These are phyloP conservation scores for Zoysia matrella DNA, from an alignment of 202 grass and related monocot genomes.

Conservation along the genomic window DNA sequence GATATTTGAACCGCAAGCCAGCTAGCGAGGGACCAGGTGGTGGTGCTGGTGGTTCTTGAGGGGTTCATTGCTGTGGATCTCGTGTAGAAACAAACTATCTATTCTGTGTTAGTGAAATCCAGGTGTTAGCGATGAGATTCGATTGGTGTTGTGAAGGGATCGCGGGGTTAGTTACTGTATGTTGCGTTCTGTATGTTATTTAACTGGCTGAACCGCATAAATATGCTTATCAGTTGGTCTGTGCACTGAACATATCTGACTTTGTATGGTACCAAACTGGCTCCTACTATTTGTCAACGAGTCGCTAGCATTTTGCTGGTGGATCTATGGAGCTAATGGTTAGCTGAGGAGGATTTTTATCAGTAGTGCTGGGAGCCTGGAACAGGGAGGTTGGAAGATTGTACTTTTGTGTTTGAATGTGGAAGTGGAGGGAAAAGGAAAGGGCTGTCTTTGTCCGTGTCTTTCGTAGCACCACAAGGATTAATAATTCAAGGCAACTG, in stretches of 20 bases:
- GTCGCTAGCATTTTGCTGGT: neutral
- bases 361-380: too few relatives aligned
- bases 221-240: neutral
- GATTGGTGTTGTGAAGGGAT: constrained; percentile 30
- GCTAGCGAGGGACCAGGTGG: constrained; percentile 45
- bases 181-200: constrained; percentile 36
- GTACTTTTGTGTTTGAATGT: constrained; percentile 47
- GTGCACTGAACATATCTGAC: constrained; percentile 7
- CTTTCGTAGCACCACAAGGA: constrained; percentile 6
- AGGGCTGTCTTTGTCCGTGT: constrained; percentile 11
- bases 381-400: constrained; percentile 7
- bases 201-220: constrained; percentile 30
- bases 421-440: constrained; percentile 43
- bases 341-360: neutral
- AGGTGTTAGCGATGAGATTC: constrained; percentile 37
- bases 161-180: constrained; percentile 34
- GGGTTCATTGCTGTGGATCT: constrained; percentile 28
- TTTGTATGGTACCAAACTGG: neutral
- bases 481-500: neutral
- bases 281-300: neutral
- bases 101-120: constrained; percentile 43
- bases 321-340: neutral
- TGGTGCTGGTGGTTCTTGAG: constrained; percentile 53
- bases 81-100: constrained; percentile 48
- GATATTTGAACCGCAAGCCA: constrained; percentile 6